Conservation (phyloP, 2,329 filamentous ascomycete genomes). For the Grosmannia huntii region DNA sequence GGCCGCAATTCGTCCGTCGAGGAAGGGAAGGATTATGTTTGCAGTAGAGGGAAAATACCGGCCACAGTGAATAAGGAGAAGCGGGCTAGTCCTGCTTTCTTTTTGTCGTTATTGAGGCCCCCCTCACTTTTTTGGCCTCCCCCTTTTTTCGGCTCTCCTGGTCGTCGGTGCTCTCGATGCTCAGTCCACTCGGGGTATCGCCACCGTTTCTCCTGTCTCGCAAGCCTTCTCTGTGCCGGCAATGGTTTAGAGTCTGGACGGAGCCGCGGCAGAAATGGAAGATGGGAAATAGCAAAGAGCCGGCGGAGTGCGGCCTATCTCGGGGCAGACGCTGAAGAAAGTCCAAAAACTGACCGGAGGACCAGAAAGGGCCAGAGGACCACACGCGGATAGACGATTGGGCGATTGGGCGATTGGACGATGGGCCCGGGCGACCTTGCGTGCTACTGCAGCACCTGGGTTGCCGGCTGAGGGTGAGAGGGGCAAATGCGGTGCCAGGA, state of each 20-base stretch:
- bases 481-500: background rate
- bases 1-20: slow-evolving; percentile 1
- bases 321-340: background rate
- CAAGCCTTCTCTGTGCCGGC: background rate
- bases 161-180: background rate
- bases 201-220: background rate
- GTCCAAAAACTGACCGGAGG: background rate
- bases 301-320: background rate
- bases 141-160: background rate
- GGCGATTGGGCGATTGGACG: background rate
- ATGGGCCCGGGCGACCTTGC: background rate
- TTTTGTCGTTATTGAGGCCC: background rate
- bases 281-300: background rate
- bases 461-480: background rate
- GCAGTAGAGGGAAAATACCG: background rate
- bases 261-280: background rate
- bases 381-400: background rate
- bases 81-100: background rate
- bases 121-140: background rate
- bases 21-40: background rate
- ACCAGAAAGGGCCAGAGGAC: background rate
- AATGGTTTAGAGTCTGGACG: background rate
- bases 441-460: background rate
- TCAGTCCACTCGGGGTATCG: background rate
- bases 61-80: background rate